Base-by-base conservation (phyloP, 75 land plant species). In the Pinus taeda region DNA sequence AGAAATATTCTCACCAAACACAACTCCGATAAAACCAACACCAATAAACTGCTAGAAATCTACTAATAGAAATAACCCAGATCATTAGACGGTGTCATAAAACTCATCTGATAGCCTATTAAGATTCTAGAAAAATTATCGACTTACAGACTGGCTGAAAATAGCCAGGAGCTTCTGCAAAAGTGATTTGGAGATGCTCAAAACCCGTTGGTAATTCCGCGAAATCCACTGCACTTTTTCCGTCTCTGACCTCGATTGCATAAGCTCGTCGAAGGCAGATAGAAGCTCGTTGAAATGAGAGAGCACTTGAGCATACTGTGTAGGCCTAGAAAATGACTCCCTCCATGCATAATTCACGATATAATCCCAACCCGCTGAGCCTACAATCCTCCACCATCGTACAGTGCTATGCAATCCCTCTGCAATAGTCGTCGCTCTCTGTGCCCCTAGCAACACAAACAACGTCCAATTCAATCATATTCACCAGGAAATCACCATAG, bases 361-460 rank as follows among this genome's bases (percentile, higher is more conserved):
- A 76, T 79, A 90, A 59, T 90, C 90, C 92, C 90, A 90, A 1
- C 83, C 81, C 71, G 82, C 2, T 59, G 85, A 73, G 81, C 81
- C 88, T 21, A 72, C n/a, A 62, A 75, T 4, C 12, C 75, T 59
- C 87, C 87, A 87, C 73, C 83, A 85, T 37, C 82, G 73, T 13
- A 81, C 62, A 15, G 33, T 56, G 24, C 59, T 83, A 81, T 45
- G 79, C 75, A 80, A 57, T 69, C n/a, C 60, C 24, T 55, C 73
- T 8, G 79, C 78, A 26, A 59, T 22, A 4, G 69, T 84, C 74
- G 57, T 87, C 61, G 79, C 77, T 62, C 58, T 74, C 72, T 61
- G 92, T 86, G 53, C 88, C 30, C 29, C 20, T 45, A 26, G 45
- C 49, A 39, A 82, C 83, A 6, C 85, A 70, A 22, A 55, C 79